Percentiles rank a stretch among this genome's conserved stretches.
phyloP scores from a whole-genome alignment of 495 filamentous ascomycete species.

The Ascodesmis nigricans region DNA sequence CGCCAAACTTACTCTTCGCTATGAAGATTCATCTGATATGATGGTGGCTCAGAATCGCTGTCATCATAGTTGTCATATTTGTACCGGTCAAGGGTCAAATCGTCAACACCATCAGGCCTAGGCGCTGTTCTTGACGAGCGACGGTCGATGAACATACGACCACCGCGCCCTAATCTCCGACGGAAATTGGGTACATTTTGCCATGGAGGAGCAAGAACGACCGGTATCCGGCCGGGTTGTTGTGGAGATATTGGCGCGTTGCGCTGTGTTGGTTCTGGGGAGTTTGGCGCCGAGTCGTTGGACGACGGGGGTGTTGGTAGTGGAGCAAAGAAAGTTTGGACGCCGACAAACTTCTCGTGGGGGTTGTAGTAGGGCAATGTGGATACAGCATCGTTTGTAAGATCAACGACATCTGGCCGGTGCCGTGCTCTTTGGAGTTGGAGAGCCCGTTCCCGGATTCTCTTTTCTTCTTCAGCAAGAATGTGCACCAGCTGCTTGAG shows the following conservation, averaged over 20 bases:
- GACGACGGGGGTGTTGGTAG: constrained; percentile 72
- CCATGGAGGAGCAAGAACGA: constrained; percentile 17
- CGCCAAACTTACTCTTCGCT: constrained; percentile 11
- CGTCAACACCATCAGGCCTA: constrained; percentile 31
- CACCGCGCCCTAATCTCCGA: constrained; percentile 50
- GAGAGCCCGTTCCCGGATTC: constrained; percentile 41
- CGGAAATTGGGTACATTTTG: constrained; percentile 37
- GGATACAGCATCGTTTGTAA: constrained; percentile 33
- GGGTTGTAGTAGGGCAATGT: constrained; percentile 18
- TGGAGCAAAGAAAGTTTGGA: constrained; percentile 62
- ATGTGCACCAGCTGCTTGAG: constrained; percentile 52
- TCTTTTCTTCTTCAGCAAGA: constrained; percentile 62
- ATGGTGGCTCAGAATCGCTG: constrained; percentile 39
- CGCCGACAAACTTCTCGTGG: constrained; percentile 45
- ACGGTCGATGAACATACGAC: constrained; percentile 64
- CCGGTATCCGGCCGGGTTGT: constrained; percentile 11
- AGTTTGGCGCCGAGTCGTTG: constrained; percentile 27
- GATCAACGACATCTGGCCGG: too few species aligned
- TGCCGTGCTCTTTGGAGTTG: too few species aligned
- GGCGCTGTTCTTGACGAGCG: constrained; percentile 32
- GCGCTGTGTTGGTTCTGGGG: constrained; percentile 23
- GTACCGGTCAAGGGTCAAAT: constrained; percentile 44
- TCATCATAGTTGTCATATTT: constrained; percentile 65
- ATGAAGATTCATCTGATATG: constrained; percentile 42
- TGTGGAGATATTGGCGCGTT: constrained; percentile 22